Conservation (phyloP, 1,284 basidiomycete genomes). For the Meira miltonrushii region DNA sequence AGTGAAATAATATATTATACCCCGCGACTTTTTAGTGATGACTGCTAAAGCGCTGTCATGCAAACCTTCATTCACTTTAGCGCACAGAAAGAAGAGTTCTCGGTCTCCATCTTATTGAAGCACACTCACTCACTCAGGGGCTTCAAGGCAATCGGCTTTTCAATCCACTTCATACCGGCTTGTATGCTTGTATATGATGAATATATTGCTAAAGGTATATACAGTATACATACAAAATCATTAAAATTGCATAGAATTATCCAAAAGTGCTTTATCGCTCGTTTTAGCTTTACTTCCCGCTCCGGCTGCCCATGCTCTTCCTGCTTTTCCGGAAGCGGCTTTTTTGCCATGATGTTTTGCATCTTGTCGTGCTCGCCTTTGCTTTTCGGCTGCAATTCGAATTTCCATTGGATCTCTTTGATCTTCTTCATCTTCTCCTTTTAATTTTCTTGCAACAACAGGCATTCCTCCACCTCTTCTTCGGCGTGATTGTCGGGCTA, state of each 20-base stretch:
- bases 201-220: too few species aligned
- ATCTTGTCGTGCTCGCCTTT: constrained; percentile 16
- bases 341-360: constrained; percentile 38
- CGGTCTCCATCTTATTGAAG: too few species aligned
- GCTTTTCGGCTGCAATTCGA: constrained; percentile 9
- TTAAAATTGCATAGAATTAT: constrained; percentile 9
- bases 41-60: too few species aligned
- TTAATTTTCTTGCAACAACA: not conserved
- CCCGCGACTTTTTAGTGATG: too few species aligned
- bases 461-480: not conserved
- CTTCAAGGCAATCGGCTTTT: too few species aligned
- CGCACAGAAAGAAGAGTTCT: too few species aligned
- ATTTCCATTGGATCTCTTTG: constrained; percentile 54
- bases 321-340: constrained; percentile 28
- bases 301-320: constrained; percentile 65
- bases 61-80: too few species aligned
- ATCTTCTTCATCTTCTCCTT: constrained; percentile 62
- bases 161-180: too few species aligned
- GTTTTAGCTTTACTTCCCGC: constrained; percentile 60
- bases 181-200: too few species aligned
- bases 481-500: constrained; percentile 40
- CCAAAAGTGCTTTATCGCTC: constrained; percentile 8
- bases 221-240: not conserved
- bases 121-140: too few species aligned
- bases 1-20: too few species aligned